Evolutionary conservation across 345 rosid genomes (phyloP).

Genomic region (Pistacia atlantica): DNA sequence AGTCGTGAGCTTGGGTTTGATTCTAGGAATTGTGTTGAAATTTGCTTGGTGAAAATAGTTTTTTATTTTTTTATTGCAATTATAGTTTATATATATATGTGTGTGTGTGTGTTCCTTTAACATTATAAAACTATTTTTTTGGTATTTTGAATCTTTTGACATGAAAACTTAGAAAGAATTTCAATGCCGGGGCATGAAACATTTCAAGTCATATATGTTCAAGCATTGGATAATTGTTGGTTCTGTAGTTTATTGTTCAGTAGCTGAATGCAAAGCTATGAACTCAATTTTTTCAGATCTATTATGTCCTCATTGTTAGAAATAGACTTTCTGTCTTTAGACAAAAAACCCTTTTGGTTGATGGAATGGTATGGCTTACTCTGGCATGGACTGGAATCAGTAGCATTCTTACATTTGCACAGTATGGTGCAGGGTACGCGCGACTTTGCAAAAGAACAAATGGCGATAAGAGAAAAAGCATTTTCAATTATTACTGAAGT

Average conservation of each 20-base stretch:
- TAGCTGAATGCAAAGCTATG: background rate
- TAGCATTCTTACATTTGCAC: constrained; percentile 9
- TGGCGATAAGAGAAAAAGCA: constrained; percentile 77
- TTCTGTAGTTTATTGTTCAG: background rate
- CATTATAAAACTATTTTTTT: background rate
- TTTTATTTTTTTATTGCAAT: background rate
- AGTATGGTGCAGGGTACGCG: constrained; percentile 67
- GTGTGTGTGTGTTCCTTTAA: no score
- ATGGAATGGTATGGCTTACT: background rate
- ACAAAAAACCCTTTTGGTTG: background rate
- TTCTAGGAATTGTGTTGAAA: background rate
- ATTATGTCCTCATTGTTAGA: background rate
- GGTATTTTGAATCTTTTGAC: background rate
- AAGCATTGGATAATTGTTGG: background rate
- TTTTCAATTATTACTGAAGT: constrained; percentile 73
- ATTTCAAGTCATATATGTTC: background rate
- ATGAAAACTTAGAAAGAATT: background rate
- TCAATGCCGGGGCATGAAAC: background rate
- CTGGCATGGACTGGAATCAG: background rate
- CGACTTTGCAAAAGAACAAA: constrained; percentile 90
- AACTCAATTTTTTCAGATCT: background rate
- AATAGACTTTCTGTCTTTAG: background rate
- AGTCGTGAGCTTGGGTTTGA: background rate
- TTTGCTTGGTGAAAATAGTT: background rate
- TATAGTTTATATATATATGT: no score